Percentiles rank a stretch among this genome's conserved stretches.
Evolutionary conservation across 345 rosid species (phyloP).

Genomic region (Aurinia saxatilis): DNA sequence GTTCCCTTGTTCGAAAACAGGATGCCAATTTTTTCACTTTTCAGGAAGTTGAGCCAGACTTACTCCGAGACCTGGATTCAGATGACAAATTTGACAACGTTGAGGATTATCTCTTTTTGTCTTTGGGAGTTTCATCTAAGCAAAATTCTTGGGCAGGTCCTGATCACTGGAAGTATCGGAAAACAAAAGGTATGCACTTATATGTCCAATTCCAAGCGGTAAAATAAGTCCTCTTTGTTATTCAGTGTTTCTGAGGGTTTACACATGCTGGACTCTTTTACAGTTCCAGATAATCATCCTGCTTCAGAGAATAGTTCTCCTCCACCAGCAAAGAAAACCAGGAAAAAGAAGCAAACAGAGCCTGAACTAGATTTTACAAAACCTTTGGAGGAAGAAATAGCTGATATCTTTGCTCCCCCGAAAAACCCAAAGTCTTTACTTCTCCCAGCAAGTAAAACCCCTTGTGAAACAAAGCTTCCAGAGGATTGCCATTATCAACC

Average conservation of each 20-base stretch:
- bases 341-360: constrained; percentile 57
- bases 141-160: constrained; percentile 99
- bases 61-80: constrained; percentile 34
- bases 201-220: constrained; percentile 4
- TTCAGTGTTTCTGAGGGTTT: constrained; percentile 4
- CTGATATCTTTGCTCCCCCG: constrained; percentile 69
- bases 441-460: constrained; percentile 63
- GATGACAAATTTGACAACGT: constrained; percentile 53
- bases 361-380: constrained; percentile 67
- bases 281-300: constrained; percentile 45
- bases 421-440: constrained; percentile 69
- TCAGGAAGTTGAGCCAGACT: constrained; percentile 50
- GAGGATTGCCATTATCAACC: constrained; percentile 99
- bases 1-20: background rate
- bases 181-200: constrained; percentile 51
- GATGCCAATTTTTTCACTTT: constrained; percentile 18
- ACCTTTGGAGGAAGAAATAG: constrained; percentile 60
- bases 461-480: constrained; percentile 64
- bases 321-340: constrained; percentile 47
- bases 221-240: background rate
- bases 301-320: constrained; percentile 40
- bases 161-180: constrained; percentile 89
- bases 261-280: constrained; percentile 4
- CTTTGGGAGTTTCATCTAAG: constrained; percentile 61
- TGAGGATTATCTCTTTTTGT: constrained; percentile 57